Evolutionary conservation across 306 rosid genomes (phyloP).

Genomic region (Trifolium dubium): DNA sequence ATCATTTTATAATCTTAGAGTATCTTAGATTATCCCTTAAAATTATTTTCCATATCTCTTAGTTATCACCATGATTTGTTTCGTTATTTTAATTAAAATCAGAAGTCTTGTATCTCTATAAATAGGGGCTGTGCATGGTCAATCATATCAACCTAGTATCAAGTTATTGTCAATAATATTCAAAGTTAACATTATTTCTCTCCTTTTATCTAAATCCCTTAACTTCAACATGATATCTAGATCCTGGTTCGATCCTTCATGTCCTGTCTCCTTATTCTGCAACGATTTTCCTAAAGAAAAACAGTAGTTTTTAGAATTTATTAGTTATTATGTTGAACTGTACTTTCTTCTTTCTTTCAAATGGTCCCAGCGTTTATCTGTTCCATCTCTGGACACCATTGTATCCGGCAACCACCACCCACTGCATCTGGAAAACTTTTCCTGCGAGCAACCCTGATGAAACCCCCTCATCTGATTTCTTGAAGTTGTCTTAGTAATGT

Average conservation of each 20-base stretch:
- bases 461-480: background rate
- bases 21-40: background rate
- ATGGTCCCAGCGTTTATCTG: background rate
- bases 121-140: background rate
- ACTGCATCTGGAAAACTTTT: background rate
- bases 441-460: background rate
- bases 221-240: background rate
- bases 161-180: background rate
- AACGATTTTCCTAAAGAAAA: background rate
- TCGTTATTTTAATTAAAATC: background rate
- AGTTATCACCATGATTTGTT: background rate
- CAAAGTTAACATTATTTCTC: background rate
- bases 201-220: background rate
- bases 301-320: background rate
- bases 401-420: background rate
- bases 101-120: background rate
- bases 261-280: background rate
- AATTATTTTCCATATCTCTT: background rate
- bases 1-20: background rate
- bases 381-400: background rate
- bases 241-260: background rate
- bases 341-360: background rate
- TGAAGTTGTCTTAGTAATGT: background rate
- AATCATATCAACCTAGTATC: background rate
- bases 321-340: background rate